Conservation (phyloP, 805 yeast species). For the Schwanniomyces polymorphus region DNA sequence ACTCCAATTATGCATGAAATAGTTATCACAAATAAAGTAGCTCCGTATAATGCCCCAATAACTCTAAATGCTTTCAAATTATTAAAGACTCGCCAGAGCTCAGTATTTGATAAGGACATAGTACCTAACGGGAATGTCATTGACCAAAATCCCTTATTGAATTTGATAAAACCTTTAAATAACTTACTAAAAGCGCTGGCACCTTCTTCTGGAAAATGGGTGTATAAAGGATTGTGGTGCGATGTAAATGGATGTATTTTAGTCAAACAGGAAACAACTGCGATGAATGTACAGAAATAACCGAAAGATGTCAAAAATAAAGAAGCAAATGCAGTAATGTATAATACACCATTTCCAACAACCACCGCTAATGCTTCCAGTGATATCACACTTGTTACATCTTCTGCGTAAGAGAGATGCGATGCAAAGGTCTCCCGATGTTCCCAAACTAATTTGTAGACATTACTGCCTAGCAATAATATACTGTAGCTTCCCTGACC, state of each 20-base stretch:
- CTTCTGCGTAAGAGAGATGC: constrained; percentile 20
- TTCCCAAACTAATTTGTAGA: constrained; percentile 18
- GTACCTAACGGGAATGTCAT: constrained; percentile 91
- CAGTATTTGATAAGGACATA: constrained; percentile 59
- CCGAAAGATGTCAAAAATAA: constrained; percentile 55
- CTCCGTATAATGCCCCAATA: constrained; percentile 61
- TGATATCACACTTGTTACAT: constrained; percentile 5
- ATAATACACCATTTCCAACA: constrained; percentile 8
- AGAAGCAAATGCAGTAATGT: constrained; percentile 32
- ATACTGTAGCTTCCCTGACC: constrained; percentile 84
- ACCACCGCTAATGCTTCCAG: constrained; percentile 13
- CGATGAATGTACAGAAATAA: constrained; percentile 45
- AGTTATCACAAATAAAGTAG: constrained; percentile 46
- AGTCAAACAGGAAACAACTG: constrained; percentile 41
- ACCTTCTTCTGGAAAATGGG: constrained; percentile 8
- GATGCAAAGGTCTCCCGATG: constrained; percentile 11
- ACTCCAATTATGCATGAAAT: constrained; percentile 33
- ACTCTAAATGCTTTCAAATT: constrained; percentile 60
- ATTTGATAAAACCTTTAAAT: constrained; percentile 15
- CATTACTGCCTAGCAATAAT: constrained; percentile 51
- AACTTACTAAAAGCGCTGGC: constrained; percentile 1
- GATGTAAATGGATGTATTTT: constrained; percentile 36
- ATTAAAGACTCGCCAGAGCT: constrained; percentile 46
- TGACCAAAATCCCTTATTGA: constrained; percentile 51
- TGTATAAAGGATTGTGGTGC: constrained; percentile 19